Base-by-base conservation (phyloP, 371 early-diverging fungal species). In the Lichtheimia ornata region DNA sequence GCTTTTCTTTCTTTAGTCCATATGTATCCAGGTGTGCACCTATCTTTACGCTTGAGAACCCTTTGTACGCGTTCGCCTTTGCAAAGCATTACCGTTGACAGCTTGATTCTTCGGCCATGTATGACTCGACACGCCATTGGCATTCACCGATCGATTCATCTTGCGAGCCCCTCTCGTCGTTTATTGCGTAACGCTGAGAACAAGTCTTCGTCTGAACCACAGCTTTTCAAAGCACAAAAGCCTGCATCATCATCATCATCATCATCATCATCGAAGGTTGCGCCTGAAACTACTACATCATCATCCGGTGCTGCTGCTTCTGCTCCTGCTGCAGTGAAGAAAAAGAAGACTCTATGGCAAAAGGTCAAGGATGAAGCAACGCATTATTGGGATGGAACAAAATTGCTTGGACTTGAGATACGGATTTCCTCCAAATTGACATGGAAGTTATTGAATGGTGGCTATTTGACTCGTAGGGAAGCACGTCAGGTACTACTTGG, bases 301-400 rank as follows among this genome's bases (percentile, higher is more conserved):
- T 24, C 25, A 11, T 27, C 66, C n/a, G n/a, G n/a, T n/a, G n/a
- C n/a, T n/a, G n/a, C n/a, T n/a, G n/a, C n/a, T n/a, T n/a, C n/a
- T n/a, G 66, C 52, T 12, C 41, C 67, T 18, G 52, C 64, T 13
- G 65, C 64, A 22, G 40, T 63, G 30, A 52, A 75, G 5, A 76
- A 77, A 22, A 91, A 91, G 63, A 90, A 90, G 71, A 84, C 92
- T 17, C 52, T 92, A 4, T 83, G 85, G 88, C 85, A 83, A 56
- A 81, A 90, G 50, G 84, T 97, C 64, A 97, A 97, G 78, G 89
- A 91, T 25, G 98, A 97, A 73, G 86, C 88, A 13, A 69, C 86
- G 40, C 98, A 98, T 78, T 94, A 95, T 79, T 96, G 96, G 96
- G 90, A 95, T 58, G 98, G 97, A 13, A 90, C 93, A 20, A 94